Conservation (phyloP, 768 basidiomycete species). For the Holtermanniella nyarrowii region DNA sequence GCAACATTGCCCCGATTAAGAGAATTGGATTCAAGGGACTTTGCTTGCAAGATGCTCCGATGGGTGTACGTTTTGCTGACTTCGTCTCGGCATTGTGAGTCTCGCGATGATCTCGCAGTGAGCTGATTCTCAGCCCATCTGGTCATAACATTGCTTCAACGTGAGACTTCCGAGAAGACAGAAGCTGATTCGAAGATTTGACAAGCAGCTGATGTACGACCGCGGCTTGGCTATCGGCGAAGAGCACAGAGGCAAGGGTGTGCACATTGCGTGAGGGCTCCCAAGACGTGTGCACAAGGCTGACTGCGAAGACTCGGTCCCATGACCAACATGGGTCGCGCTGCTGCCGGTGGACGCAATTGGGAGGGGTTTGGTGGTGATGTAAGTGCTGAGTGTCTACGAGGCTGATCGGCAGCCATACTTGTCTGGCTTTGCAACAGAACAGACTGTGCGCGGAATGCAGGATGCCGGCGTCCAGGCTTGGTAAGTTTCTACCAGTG, state of each 20-base stretch:
- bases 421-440: slow-evolving; percentile 56
- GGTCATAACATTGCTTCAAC: not conserved
- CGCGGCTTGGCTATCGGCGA: slow-evolving; percentile 69
- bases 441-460: slow-evolving; percentile 71
- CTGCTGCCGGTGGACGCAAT: slow-evolving; percentile 63
- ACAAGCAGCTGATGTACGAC: slow-evolving; percentile 62
- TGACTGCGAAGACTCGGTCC: slow-evolving; percentile 42
- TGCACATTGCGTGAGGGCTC: slow-evolving; percentile 56
- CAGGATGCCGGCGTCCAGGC: slow-evolving; percentile 71
- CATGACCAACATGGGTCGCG: slow-evolving; percentile 79
- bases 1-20: slow-evolving; percentile 30
- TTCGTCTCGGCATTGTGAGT: slow-evolving; percentile 68
- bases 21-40: slow-evolving; percentile 30
- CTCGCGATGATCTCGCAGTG: slow-evolving; percentile 61
- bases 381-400: not conserved
- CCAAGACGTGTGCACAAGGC: not conserved
- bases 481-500: slow-evolving; percentile 41
- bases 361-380: slow-evolving; percentile 93
- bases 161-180: slow-evolving; percentile 1
- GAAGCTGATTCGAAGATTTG: slow-evolving; percentile 45
- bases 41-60: slow-evolving; percentile 49
- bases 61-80: slow-evolving; percentile 68
- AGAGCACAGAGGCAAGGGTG: slow-evolving; percentile 75
- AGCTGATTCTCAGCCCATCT: not conserved
- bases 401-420: slow-evolving; percentile 46